A percentile compares a stretch with the other conserved stretches of the same genome.
These are phyloP conservation scores for Eucalyptus marginata DNA, from an alignment of 345 rosid genomes.

Conservation along the genomic window DNA sequence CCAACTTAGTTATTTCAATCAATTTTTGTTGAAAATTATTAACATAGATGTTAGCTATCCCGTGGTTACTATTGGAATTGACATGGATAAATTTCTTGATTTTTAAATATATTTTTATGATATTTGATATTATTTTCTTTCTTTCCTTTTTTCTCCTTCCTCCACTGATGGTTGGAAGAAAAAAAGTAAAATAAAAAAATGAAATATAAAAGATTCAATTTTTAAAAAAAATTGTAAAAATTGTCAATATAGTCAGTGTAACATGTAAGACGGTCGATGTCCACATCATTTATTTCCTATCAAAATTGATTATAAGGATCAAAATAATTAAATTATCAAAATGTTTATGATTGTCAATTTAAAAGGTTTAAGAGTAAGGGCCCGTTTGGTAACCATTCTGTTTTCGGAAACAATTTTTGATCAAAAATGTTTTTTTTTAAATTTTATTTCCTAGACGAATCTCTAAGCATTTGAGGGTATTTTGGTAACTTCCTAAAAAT, in stretches of 20 bases:
- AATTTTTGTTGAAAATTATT: too few relatives aligned
- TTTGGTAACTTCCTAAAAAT: fast-evolving
- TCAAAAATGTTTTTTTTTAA: too few relatives aligned
- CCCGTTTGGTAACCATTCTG: fast-evolving
- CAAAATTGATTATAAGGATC: too few relatives aligned
- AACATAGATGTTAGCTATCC: fast-evolving
- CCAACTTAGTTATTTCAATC: fast-evolving
- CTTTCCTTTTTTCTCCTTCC: neutral
- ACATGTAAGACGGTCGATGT: fast-evolving
- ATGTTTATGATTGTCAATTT: fast-evolving
- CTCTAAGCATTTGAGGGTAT: too few relatives aligned
- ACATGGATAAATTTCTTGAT: too few relatives aligned
- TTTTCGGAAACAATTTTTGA: fast-evolving
- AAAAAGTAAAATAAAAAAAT: too few relatives aligned
- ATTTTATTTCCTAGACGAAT: too few relatives aligned
- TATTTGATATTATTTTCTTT: too few relatives aligned
- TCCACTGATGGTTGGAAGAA: fast-evolving
- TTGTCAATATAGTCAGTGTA: fast-evolving
- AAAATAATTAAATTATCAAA: too few relatives aligned
- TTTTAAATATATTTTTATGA: too few relatives aligned
- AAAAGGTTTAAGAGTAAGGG: fast-evolving
- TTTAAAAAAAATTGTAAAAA: too few relatives aligned
- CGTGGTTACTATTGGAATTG: fast-evolving
- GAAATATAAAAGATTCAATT: too few relatives aligned
- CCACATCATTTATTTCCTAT: fast-evolving